Conservation (phyloP, 495 filamentous ascomycete species). For the Penicillium ochrochloron region DNA sequence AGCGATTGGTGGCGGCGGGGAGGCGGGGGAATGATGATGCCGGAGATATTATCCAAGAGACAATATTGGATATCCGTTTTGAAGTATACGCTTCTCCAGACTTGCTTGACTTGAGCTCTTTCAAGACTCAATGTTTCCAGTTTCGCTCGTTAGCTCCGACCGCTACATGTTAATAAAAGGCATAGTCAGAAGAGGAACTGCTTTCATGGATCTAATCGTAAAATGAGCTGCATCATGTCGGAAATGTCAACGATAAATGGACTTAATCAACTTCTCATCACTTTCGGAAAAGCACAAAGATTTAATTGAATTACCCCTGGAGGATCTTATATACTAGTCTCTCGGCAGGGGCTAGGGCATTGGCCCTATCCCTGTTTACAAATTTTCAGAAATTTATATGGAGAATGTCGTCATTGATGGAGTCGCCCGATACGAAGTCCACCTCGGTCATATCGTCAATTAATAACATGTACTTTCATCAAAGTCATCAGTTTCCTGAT, state of each 20-base stretch:
- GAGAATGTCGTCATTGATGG: conserved; percentile 22
- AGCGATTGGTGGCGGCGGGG: conserved; percentile 5
- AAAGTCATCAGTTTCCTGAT: too few relatives aligned
- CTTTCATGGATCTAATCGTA: neutral
- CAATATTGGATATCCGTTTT: conserved; percentile 2
- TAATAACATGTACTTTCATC: neutral
- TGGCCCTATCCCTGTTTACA: conserved; percentile 18
- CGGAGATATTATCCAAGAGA: conserved; percentile 8
- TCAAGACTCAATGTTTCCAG: neutral
- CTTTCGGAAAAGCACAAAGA: neutral
- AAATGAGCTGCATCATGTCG: neutral
- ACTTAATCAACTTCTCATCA: neutral
- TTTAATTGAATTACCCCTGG: neutral
- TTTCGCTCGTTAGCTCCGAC: neutral
- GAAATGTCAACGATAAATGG: neutral
- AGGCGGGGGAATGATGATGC: neutral
- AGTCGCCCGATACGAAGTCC: conserved; percentile 13
- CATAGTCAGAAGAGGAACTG: neutral
- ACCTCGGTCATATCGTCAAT: neutral
- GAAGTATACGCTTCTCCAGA: conserved; percentile 8
- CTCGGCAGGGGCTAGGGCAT: conserved; percentile 19
- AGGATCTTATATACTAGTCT: conserved; percentile 15
- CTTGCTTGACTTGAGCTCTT: neutral
- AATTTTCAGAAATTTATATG: conserved; percentile 18
- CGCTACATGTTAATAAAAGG: conserved; percentile 6